Conservation (phyloP, 805 yeast species). For the Ogataea neopini region DNA sequence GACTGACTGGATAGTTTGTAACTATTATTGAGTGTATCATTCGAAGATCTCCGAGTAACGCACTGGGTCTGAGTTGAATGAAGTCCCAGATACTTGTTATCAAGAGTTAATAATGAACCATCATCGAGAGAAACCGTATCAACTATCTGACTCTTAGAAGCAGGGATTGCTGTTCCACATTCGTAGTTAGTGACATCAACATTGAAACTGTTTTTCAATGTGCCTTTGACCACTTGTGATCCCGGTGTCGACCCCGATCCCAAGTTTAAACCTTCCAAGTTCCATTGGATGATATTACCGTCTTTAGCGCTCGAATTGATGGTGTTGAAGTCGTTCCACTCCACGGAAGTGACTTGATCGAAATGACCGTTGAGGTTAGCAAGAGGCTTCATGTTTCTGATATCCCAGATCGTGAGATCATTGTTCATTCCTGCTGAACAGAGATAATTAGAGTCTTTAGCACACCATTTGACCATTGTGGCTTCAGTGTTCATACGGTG, state of each 20-base stretch:
- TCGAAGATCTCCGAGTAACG: conserved; percentile 9
- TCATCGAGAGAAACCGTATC: conserved; percentile 42
- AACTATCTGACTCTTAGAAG: conserved; percentile 52
- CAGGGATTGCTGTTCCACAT: conserved; percentile 65
- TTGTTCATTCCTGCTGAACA: conserved; percentile 62
- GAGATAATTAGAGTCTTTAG: conserved; percentile 55
- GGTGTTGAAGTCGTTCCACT: conserved; percentile 49
- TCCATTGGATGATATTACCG: conserved; percentile 72
- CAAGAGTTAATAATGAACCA: conserved; percentile 49
- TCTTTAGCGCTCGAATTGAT: conserved; percentile 62
- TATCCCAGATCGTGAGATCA: conserved; percentile 72
- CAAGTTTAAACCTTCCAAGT: conserved; percentile 33
- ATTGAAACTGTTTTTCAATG: conserved; percentile 47
- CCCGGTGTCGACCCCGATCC: conserved; percentile 3
- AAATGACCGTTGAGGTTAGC: conserved; percentile 57
- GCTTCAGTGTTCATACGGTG: conserved; percentile 34
- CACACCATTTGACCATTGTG: conserved; percentile 61
- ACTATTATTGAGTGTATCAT: conserved; percentile 11
- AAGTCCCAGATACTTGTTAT: conserved; percentile 56
- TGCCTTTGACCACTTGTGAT: conserved; percentile 34
- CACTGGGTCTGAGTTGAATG: conserved; percentile 34
- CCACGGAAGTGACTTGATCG: conserved; percentile 53
- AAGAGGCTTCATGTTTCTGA: conserved; percentile 55
- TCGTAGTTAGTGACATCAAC: conserved; percentile 27
- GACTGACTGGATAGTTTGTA: neutral